phyloP scores from a whole-genome alignment of 495 filamentous ascomycete species.

The Tuber calosporum region DNA sequence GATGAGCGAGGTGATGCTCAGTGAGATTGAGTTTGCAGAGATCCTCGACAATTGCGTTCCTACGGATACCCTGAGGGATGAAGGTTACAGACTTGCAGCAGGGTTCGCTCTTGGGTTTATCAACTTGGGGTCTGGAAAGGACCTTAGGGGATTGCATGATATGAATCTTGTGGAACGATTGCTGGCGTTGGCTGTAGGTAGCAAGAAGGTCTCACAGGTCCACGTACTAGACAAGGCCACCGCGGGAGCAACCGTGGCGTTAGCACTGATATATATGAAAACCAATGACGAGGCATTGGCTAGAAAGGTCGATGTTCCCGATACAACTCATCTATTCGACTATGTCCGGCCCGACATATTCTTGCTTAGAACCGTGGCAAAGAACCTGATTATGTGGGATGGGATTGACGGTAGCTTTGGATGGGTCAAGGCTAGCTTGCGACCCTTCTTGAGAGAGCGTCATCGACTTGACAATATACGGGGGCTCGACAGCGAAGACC shows the following conservation, averaged over 20 bases:
- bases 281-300: slow-evolving; percentile 83
- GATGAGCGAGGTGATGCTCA: slow-evolving; percentile 98
- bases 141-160: slow-evolving; percentile 81
- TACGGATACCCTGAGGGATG: slow-evolving; percentile 70
- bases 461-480: slow-evolving; percentile 49
- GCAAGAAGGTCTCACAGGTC: slow-evolving; percentile 77
- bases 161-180: slow-evolving; percentile 89
- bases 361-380: slow-evolving; percentile 80
- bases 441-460: slow-evolving; percentile 44
- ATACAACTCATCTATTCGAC: slow-evolving; percentile 82
- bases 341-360: slow-evolving; percentile 91
- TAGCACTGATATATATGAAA: slow-evolving; percentile 97
- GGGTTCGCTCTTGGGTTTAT: slow-evolving; percentile 92
- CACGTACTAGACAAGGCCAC: slow-evolving; percentile 89
- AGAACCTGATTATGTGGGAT: slow-evolving; percentile 89
- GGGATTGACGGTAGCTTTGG: slow-evolving; percentile 59
- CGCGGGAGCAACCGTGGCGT: slow-evolving; percentile 77
- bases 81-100: slow-evolving; percentile 88
- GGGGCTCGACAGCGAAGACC: slow-evolving; percentile 61
- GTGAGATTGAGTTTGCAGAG: slow-evolving; percentile 83
- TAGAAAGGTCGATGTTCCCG: slow-evolving; percentile 84
- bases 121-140: slow-evolving; percentile 82
- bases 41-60: slow-evolving; percentile 56
- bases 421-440: slow-evolving; percentile 72
- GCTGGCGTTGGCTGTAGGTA: slow-evolving; percentile 72